These are phyloP conservation scores for Phialophora macrospora DNA, from an alignment of 2,329 filamentous ascomycete genomes.

Conservation along the genomic window DNA sequence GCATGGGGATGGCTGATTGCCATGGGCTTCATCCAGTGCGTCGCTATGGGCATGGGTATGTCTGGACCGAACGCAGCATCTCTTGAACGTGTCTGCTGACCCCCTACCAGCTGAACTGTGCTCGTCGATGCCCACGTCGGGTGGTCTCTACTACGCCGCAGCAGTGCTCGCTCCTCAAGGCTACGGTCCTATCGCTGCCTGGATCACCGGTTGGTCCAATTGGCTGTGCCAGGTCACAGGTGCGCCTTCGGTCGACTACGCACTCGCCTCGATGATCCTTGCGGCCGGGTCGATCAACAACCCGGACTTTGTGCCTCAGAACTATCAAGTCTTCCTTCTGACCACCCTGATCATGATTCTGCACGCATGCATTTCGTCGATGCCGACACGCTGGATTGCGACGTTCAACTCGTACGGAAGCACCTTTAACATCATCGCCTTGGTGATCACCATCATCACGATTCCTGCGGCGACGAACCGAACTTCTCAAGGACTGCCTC, in stretches of 20 bases:
- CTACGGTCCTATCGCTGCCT: constrained; percentile 70
- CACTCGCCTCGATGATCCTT: constrained; percentile 71
- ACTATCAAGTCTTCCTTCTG: constrained; percentile 71
- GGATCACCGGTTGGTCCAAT: constrained; percentile 73
- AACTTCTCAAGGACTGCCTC: constrained; percentile 58
- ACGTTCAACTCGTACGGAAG: constrained; percentile 72
- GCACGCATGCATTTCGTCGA: constrained; percentile 69
- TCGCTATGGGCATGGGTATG: constrained; percentile 65
- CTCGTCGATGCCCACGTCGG: constrained; percentile 72
- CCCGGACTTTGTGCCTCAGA: constrained; percentile 66
- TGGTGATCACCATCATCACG: constrained; percentile 69
- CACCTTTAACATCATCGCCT: constrained; percentile 70
- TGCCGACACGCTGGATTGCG: constrained; percentile 73
- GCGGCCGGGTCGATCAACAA: constrained; percentile 71
- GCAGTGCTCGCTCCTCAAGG: constrained; percentile 71
- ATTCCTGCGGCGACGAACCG: constrained; percentile 66
- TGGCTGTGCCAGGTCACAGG: constrained; percentile 71
- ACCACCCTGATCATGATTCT: constrained; percentile 70
- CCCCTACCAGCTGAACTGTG: constrained; percentile 65
- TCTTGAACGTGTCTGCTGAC: constrained; percentile 42
- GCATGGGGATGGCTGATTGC: constrained; percentile 77
- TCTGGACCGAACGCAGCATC: neutral
- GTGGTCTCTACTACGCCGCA: constrained; percentile 74
- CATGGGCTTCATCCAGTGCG: constrained; percentile 72
- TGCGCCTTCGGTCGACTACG: constrained; percentile 70